Conservation (phyloP, 2,329 filamentous ascomycete genomes). For the Lecanoromycetidae sp. region DNA sequence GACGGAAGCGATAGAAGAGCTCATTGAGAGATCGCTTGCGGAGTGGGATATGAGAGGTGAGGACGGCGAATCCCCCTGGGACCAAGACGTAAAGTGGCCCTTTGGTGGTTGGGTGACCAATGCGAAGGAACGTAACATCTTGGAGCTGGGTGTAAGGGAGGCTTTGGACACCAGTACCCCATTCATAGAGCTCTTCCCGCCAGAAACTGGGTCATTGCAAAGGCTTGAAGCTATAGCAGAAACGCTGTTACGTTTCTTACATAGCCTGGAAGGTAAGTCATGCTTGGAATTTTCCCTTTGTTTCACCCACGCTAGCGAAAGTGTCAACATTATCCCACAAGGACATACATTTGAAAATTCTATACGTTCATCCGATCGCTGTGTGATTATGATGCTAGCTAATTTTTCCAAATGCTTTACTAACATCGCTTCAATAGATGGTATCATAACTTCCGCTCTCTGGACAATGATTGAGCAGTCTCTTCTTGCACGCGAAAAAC, state of each 20-base stretch:
- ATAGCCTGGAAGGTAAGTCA: constrained; percentile 55
- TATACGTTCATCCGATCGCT: too few relatives aligned
- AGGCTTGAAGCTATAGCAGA: constrained; percentile 65
- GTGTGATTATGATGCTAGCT: too few relatives aligned
- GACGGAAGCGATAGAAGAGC: constrained; percentile 62
- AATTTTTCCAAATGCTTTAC: too few relatives aligned
- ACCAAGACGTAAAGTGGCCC: constrained; percentile 42
- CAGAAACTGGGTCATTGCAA: constrained; percentile 50
- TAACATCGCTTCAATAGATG: too few relatives aligned
- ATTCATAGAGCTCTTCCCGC: constrained; percentile 49
- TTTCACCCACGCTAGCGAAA: too few relatives aligned
- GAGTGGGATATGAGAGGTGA: constrained; percentile 48
- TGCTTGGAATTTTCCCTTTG: too few relatives aligned
- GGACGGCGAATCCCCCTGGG: constrained; percentile 39
- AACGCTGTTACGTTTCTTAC: constrained; percentile 61
- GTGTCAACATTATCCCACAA: too few relatives aligned
- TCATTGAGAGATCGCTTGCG: constrained; percentile 46
- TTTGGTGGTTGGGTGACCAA: constrained; percentile 42
- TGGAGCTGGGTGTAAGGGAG: constrained; percentile 39
- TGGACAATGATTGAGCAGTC: constrained; percentile 59
- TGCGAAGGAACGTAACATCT: constrained; percentile 30
- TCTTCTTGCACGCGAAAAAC: constrained; percentile 38
- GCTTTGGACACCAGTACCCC: constrained; percentile 61
- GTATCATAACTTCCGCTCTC: constrained; percentile 57
- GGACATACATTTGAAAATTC: too few relatives aligned